phyloP scores from a whole-genome alignment of 352 stramenopile genomes.

The Phytophthora colocasiae region DNA sequence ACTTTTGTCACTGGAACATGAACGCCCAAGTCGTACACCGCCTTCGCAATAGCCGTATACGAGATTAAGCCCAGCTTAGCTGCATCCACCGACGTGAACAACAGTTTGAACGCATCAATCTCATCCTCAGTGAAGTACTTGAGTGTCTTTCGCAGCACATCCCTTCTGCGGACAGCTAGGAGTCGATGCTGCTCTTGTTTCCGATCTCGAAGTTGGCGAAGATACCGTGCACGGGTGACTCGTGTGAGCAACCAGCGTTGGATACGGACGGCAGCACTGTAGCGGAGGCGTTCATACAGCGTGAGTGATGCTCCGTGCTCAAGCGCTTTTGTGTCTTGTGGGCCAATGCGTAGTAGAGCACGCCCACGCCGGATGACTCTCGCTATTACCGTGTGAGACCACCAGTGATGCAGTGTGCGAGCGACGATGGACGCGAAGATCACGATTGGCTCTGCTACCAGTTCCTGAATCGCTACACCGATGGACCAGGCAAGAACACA shows the following conservation, averaged over 20 bases:
- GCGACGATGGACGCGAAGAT: constrained; percentile 61
- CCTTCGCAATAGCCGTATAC: constrained; percentile 69
- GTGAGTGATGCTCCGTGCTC: constrained; percentile 49
- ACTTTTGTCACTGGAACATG: constrained; percentile 57
- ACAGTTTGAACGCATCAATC: constrained; percentile 62
- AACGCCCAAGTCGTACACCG: constrained; percentile 78
- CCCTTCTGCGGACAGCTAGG: constrained; percentile 44
- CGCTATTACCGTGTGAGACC: constrained; percentile 49
- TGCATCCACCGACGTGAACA: constrained; percentile 70
- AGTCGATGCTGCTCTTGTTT: constrained; percentile 54
- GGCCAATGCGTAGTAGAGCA: constrained; percentile 51
- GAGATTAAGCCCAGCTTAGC: constrained; percentile 74
- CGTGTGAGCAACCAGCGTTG: constrained; percentile 67
- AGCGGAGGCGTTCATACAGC: constrained; percentile 77
- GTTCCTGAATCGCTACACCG: constrained; percentile 52
- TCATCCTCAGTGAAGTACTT: constrained; percentile 73
- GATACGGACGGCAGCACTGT: constrained; percentile 69
- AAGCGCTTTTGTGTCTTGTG: constrained; percentile 20
- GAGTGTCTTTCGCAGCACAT: constrained; percentile 59
- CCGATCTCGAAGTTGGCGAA: constrained; percentile 49
- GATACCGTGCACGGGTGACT: constrained; percentile 59
- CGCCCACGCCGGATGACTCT: constrained; percentile 56
- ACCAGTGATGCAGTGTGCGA: constrained; percentile 68
- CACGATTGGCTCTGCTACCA: constrained; percentile 57
- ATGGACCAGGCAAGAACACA: constrained; percentile 62